Evolutionary conservation across 2,329 filamentous ascomycete species (phyloP).

Genomic region (Sclerotinia trifoliorum): DNA sequence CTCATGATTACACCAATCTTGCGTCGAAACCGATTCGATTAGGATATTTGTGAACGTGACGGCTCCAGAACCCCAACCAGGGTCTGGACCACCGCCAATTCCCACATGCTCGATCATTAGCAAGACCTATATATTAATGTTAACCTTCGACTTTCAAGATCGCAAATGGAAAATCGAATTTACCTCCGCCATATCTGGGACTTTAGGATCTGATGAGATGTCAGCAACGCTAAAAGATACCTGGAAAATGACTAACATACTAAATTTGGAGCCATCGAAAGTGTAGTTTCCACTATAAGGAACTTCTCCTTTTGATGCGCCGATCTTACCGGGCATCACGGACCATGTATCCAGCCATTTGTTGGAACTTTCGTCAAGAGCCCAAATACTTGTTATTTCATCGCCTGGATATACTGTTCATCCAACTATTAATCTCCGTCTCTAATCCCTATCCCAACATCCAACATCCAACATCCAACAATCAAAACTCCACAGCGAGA

Average conservation of each 20-base stretch:
- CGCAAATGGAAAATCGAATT: background rate
- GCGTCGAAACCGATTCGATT: slow-evolving; percentile 1
- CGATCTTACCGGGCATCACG: slow-evolving; percentile 1
- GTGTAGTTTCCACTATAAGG: slow-evolving; percentile 12
- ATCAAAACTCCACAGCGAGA: too few relatives aligned
- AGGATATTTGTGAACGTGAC: slow-evolving; percentile 21
- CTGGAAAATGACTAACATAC: background rate
- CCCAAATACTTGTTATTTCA: slow-evolving; percentile 14
- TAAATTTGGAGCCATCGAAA: slow-evolving; percentile 10
- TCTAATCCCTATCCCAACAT: too few relatives aligned
- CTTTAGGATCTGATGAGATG: background rate
- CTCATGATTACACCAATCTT: slow-evolving; percentile 15
- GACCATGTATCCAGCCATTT: slow-evolving; percentile 21
- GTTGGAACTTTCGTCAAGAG: background rate
- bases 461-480: too few relatives aligned
- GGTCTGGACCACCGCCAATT: background rate
- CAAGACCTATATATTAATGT: background rate
- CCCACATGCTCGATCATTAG: slow-evolving; percentile 11
- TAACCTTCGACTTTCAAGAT: background rate
- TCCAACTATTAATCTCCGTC: background rate
- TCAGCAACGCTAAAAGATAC: background rate
- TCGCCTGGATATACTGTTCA: slow-evolving; percentile 19
- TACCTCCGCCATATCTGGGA: slow-evolving; percentile 17
- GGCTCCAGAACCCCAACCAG: slow-evolving; percentile 14
- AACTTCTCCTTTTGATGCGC: slow-evolving; percentile 1